Evolutionary conservation across 2,329 filamentous ascomycete species (phyloP).

Genomic region (Cladosporium sp.): DNA sequence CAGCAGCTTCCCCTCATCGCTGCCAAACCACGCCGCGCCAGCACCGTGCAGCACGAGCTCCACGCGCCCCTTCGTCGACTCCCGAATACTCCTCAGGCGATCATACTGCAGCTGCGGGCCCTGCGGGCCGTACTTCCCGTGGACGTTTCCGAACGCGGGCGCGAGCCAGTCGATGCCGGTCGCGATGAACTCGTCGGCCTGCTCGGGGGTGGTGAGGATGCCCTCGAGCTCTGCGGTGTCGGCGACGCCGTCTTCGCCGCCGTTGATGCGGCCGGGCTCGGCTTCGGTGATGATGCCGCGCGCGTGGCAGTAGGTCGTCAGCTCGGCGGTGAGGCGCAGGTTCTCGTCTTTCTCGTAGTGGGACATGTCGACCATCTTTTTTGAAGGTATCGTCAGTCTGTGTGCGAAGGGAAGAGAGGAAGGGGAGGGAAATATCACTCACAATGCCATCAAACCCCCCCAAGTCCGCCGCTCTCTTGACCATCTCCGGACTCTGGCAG

Average conservation of each 20-base stretch:
- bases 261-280: conserved; percentile 29
- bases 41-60: conserved; percentile 52
- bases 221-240: conserved; percentile 26
- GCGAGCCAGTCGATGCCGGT: conserved; percentile 29
- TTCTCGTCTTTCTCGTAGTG: conserved; percentile 30
- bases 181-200: conserved; percentile 25
- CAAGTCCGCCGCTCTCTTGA: conserved; percentile 19
- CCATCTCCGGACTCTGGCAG: conserved; percentile 20
- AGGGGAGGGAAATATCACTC: background rate
- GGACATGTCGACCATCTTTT: conserved; percentile 30
- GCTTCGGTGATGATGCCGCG: conserved; percentile 28
- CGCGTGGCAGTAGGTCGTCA: conserved; percentile 25
- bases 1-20: conserved; percentile 38
- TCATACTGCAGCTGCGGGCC: conserved; percentile 29
- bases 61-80: conserved; percentile 36
- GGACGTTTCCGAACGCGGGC: conserved; percentile 28
- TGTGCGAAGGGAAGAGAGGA: too few relatives aligned
- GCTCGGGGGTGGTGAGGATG: conserved; percentile 25
- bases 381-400: background rate
- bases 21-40: conserved; percentile 42
- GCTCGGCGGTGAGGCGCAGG: conserved; percentile 23
- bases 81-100: conserved; percentile 35
- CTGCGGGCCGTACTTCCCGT: conserved; percentile 27
- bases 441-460: conserved; percentile 26
- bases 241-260: conserved; percentile 29